Evolutionary conservation across 78 protist genomes (phyloP).

Genomic region (Abeoforma whisleri): DNA sequence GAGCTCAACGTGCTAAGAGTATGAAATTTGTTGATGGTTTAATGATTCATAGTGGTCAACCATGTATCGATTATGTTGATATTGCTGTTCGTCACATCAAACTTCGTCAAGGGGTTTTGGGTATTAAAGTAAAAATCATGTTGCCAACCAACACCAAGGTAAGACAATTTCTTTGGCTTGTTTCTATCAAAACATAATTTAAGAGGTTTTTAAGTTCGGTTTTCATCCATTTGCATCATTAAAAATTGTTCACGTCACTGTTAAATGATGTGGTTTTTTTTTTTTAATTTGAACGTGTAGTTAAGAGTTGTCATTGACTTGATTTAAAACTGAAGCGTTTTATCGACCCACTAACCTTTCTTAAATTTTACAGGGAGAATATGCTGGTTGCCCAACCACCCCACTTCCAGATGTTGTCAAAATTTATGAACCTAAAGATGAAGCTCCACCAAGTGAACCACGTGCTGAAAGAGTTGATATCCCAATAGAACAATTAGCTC

Average conservation of each 20-base stretch:
- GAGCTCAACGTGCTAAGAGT: conserved; percentile 96
- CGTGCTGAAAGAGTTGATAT: not conserved
- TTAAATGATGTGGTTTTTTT: too few relatives aligned
- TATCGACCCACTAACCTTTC: not conserved
- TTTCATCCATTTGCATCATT: not conserved
- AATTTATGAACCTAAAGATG: conserved; percentile 83
- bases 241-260: not conserved
- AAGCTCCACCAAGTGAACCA: conserved; percentile 34
- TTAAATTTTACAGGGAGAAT: conserved; percentile 20
- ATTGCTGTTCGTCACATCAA: conserved; percentile 84
- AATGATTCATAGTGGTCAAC: conserved; percentile 81
- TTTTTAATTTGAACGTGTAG: too few relatives aligned
- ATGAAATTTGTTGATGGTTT: conserved; percentile 98
- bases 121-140: conserved; percentile 96
- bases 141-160: conserved; percentile 80
- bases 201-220: not conserved
- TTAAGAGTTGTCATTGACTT: too few relatives aligned
- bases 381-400: conserved; percentile 72
- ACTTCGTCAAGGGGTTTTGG: conserved; percentile 91
- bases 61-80: conserved; percentile 68
- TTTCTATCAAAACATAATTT: not conserved
- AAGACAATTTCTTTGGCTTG: not conserved
- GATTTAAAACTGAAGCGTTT: too few relatives aligned
- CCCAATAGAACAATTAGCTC: conserved; percentile 11
- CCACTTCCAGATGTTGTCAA: conserved; percentile 76